Evolutionary conservation across 2,329 filamentous ascomycete species (phyloP).

Genomic region (Calonectria pteridis): DNA sequence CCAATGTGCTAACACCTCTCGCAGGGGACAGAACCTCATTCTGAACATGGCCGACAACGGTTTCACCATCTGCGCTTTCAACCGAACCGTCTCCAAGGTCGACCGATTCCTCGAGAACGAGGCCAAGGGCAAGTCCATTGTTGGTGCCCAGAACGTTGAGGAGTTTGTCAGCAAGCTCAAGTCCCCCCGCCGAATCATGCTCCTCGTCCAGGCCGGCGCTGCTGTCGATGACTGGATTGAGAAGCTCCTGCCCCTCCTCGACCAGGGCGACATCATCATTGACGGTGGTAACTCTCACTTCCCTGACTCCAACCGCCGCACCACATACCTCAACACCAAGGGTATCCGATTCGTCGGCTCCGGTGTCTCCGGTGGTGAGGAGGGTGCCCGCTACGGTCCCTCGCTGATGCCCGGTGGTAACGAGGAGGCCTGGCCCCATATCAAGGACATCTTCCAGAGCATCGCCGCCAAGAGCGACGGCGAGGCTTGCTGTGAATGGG

Average conservation of each 20-base stretch:
- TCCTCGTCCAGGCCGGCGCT: slow-evolving; percentile 98
- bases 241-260: slow-evolving; percentile 85
- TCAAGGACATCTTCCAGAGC: slow-evolving; percentile 99
- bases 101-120: slow-evolving; percentile 93
- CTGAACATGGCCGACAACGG: slow-evolving; percentile 91
- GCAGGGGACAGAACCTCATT: slow-evolving; percentile 85
- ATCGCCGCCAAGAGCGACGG: slow-evolving; percentile 97
- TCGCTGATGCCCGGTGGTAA: slow-evolving; percentile 99
- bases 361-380: slow-evolving; percentile 98
- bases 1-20: slow-evolving; percentile 30
- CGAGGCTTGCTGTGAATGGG: slow-evolving; percentile 99
- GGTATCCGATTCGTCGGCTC: slow-evolving; percentile 95
- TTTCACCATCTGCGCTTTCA: slow-evolving; percentile 98
- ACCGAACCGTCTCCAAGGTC: slow-evolving; percentile 98
- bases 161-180: slow-evolving; percentile 98
- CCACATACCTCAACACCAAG: slow-evolving; percentile 87
- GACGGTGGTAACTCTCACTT: slow-evolving; percentile 99
- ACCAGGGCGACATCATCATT: slow-evolving; percentile 96
- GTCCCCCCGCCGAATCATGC: slow-evolving; percentile 96
- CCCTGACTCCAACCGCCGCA: slow-evolving; percentile 98
- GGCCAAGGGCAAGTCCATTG: slow-evolving; percentile 94
- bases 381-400: slow-evolving; percentile 97
- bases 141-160: slow-evolving; percentile 92
- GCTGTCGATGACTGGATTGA: slow-evolving; percentile 99
- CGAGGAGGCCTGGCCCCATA: slow-evolving; percentile 96